These are phyloP conservation scores for Sugiyamaella sp. DNA, from an alignment of 1,139 yeast genomes.

Conservation along the genomic window DNA sequence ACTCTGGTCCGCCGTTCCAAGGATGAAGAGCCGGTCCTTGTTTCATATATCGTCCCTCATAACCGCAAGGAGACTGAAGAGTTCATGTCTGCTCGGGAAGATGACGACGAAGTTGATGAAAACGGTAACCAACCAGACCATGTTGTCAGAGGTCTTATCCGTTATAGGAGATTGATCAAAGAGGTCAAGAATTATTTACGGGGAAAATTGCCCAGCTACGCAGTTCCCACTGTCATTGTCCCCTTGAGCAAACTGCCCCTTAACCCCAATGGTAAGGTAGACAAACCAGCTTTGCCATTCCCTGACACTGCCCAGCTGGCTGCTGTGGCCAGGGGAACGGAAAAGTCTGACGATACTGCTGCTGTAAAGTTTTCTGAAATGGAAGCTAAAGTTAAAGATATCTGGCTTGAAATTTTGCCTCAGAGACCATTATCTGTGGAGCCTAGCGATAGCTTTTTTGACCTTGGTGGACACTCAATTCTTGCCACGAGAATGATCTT, in stretches of 20 bases:
- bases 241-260: constrained; percentile 85
- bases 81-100: constrained; percentile 55
- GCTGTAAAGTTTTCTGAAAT: constrained; percentile 52
- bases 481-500: constrained; percentile 97
- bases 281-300: constrained; percentile 94
- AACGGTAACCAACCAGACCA: constrained; percentile 52
- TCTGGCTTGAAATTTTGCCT: constrained; percentile 88
- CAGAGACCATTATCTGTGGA: constrained; percentile 76
- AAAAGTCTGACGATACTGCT: constrained; percentile 24
- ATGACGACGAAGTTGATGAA: constrained; percentile 52
- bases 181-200: constrained; percentile 81
- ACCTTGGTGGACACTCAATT: constrained; percentile 96
- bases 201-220: constrained; percentile 88
- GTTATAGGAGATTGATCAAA: constrained; percentile 73
- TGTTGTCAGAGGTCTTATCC: constrained; percentile 74
- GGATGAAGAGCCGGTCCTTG: constrained; percentile 88
- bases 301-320: constrained; percentile 87
- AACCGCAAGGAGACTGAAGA: constrained; percentile 50
- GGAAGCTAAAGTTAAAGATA: constrained; percentile 70
- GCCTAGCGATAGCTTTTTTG: constrained; percentile 89
- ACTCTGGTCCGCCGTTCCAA: constrained; percentile 92
- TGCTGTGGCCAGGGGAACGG: constrained; percentile 56
- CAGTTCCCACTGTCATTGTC: constrained; percentile 89
- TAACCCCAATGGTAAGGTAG: constrained; percentile 98
- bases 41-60: constrained; percentile 91